Base-by-base conservation (phyloP, 345 rosid species). In the Mallotus nudiflorus region DNA sequence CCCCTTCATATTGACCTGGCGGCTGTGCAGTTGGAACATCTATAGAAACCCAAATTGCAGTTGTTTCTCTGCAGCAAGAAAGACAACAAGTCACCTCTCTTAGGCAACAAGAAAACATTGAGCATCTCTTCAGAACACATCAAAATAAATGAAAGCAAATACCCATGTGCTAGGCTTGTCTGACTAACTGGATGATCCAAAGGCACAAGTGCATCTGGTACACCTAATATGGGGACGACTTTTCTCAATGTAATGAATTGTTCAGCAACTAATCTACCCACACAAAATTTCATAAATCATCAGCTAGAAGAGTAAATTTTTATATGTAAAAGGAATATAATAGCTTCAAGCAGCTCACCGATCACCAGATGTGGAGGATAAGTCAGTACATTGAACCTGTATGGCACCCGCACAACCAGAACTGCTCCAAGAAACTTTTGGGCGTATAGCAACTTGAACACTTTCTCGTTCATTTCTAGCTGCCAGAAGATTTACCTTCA, bases 381-480 rank as follows among this genome's bases (percentile, higher is more conserved):
- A 85, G 84, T 94, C 92, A 78, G 72, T 73, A 71, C 98, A 91
- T 71, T 94, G 98, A 81, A 94, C 76, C 83, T 91, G 97, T 73
- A 90, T 91, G 73, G 81, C 68, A 62, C 98, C 97, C 0, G 97
- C 95, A 76, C 53, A 62, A 25, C 79, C 75, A 54, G 85, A 84
- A 82, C 85, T 78, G 78, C 84, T 74, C 98, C 98, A 93, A 80
- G 96, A 85, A 66, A 86, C 95, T 84, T 91, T 94, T 49, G 97
- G 96, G 69, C 92, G 97, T 73, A 94, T 39, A 49, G 97, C 96
- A 51, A 94, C 87, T 84, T 94, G 98, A 81, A 88, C 83, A 82
- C 97, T 88, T 73, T 94, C 98, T 79, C 96, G 86, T 83, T 94
- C 98, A 55, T 94, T 94, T 78, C 98, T 90, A 73, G 98, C 97